phyloP scores from a whole-genome alignment of 2,329 filamentous ascomycete species.

The Fusarium musae region DNA sequence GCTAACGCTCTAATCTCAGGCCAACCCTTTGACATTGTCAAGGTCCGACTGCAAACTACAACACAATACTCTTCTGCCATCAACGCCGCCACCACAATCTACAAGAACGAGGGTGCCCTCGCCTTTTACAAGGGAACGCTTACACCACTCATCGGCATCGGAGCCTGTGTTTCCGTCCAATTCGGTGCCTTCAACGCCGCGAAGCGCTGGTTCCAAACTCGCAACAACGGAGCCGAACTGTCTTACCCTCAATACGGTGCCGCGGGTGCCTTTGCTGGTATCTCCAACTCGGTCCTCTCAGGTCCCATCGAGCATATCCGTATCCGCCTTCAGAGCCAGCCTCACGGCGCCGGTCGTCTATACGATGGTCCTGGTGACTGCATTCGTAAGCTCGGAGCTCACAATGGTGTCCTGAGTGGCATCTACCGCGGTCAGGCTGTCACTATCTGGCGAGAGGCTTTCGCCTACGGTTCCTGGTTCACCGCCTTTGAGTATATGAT shows the following conservation, averaged over 20 bases:
- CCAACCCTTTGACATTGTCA: slow-evolving; percentile 90
- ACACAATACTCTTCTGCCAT: slow-evolving; percentile 83
- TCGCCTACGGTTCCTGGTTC: slow-evolving; percentile 97
- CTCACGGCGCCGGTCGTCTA: slow-evolving; percentile 81
- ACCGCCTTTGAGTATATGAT: slow-evolving; percentile 95
- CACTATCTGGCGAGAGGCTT: slow-evolving; percentile 87
- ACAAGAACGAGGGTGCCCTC: slow-evolving; percentile 84
- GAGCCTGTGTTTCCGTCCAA: slow-evolving; percentile 97
- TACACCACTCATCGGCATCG: slow-evolving; percentile 93
- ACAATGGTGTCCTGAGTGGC: slow-evolving; percentile 73
- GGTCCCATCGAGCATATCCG: slow-evolving; percentile 96
- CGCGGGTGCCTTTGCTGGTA: slow-evolving; percentile 89
- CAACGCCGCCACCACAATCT: slow-evolving; percentile 84
- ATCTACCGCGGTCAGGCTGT: slow-evolving; percentile 90
- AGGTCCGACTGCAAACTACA: slow-evolving; percentile 94
- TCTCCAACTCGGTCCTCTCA: slow-evolving; percentile 89
- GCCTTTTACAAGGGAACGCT: slow-evolving; percentile 99
- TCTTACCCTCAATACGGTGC: slow-evolving; percentile 89
- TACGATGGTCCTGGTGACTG: slow-evolving; percentile 92
- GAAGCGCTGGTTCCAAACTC: slow-evolving; percentile 83
- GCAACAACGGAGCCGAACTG: slow-evolving; percentile 72
- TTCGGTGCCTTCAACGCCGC: slow-evolving; percentile 97
- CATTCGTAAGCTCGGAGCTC: slow-evolving; percentile 80
- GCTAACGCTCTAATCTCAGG: slow-evolving; percentile 55
- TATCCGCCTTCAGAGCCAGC: slow-evolving; percentile 95